phyloP scores from a whole-genome alignment of 768 basidiomycete species.

The Strobilomyces confusus region DNA sequence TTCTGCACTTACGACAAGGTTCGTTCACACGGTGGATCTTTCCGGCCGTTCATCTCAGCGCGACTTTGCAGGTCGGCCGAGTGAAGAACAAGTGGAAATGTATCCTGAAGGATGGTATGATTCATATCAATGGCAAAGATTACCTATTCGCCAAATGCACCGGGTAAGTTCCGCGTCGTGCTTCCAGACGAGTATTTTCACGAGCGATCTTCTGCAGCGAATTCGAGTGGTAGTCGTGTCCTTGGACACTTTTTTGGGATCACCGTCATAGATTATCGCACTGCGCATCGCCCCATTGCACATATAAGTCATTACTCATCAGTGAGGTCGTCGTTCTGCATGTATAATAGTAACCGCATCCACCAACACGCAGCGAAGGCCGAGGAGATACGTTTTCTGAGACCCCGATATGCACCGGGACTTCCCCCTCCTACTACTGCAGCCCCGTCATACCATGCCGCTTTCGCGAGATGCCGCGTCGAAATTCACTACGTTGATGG shows the following conservation, averaged over 20 bases:
- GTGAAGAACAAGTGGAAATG: slow-evolving; percentile 99
- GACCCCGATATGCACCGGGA: not conserved
- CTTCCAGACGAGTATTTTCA: not conserved
- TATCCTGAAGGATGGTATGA: slow-evolving; percentile 95
- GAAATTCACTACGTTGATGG: slow-evolving; percentile 1
- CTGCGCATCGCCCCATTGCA: slow-evolving; percentile 20
- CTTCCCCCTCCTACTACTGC: not conserved
- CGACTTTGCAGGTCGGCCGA: slow-evolving; percentile 73
- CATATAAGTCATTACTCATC: slow-evolving; percentile 22
- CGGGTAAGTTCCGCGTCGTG: slow-evolving; percentile 56
- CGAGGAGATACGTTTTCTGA: not conserved
- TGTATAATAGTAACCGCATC: slow-evolving; percentile 24
- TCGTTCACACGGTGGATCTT: slow-evolving; percentile 14
- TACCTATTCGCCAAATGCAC: slow-evolving; percentile 97
- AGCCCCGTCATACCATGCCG: not conserved
- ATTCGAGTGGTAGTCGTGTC: slow-evolving; percentile 40
- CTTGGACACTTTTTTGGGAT: slow-evolving; percentile 2
- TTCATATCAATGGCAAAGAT: slow-evolving; percentile 94
- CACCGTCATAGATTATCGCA: slow-evolving; percentile 19
- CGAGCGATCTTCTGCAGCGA: slow-evolving; percentile 28
- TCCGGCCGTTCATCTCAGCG: not conserved
- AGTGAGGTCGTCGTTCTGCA: slow-evolving; percentile 13
- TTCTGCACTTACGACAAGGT: slow-evolving; percentile 99
- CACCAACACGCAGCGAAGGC: slow-evolving; percentile 2
- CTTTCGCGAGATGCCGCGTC: not conserved